These are phyloP conservation scores for Tuber magnatum DNA, from an alignment of 495 filamentous ascomycete genomes.

Conservation along the genomic window DNA sequence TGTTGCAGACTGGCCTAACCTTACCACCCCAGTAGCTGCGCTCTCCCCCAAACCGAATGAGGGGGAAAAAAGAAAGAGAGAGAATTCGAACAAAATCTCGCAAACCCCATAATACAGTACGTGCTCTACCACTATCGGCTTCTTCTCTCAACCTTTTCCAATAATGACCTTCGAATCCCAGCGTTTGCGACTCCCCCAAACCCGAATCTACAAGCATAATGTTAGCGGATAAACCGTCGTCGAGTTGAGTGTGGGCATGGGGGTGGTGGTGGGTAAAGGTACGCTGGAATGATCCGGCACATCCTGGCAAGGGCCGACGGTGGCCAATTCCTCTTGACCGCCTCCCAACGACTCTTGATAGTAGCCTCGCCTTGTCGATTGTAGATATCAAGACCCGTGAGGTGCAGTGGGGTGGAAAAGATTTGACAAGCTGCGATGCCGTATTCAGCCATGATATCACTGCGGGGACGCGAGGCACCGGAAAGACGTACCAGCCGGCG, in stretches of 20 bases:
- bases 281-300: slow-evolving; percentile 81
- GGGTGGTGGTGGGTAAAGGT: not conserved
- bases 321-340: slow-evolving; percentile 68
- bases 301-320: slow-evolving; percentile 72
- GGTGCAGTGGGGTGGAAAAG: slow-evolving; percentile 74
- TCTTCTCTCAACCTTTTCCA: slow-evolving; percentile 48
- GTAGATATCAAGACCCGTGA: slow-evolving; percentile 83
- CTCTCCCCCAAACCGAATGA: slow-evolving; percentile 11
- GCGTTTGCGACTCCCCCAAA: slow-evolving; percentile 84
- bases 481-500: slow-evolving; percentile 11
- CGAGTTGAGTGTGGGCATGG: not conserved
- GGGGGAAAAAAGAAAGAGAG: slow-evolving; percentile 5
- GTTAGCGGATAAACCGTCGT: not conserved
- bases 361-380: slow-evolving; percentile 53
- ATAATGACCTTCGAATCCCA: slow-evolving; percentile 56
- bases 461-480: slow-evolving; percentile 57
- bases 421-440: slow-evolving; percentile 55
- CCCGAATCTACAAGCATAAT: slow-evolving; percentile 53
- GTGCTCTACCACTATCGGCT: not conserved
- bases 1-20: not conserved
- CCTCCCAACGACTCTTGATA: slow-evolving; percentile 54
- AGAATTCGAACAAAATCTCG: not conserved
- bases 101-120: not conserved
- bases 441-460: not conserved
- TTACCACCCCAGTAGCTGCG: not conserved